Conservation (phyloP, 2,329 filamentous ascomycete genomes). For the Fusarium torreyae region DNA sequence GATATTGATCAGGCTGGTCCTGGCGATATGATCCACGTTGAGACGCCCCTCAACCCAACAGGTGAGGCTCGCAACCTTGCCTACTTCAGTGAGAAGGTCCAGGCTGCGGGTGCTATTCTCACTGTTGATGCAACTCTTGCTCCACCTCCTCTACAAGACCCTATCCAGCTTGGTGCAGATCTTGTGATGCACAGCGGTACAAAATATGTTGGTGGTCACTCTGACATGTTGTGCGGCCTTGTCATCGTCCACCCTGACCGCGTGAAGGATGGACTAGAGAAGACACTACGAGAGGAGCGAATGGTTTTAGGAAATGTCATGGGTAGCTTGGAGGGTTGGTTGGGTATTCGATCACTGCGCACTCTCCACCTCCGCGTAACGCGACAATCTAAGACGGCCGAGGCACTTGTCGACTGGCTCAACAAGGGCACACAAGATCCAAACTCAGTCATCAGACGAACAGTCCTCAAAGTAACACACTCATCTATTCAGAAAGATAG, state of each 20-base stretch:
- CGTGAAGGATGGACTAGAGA: no score
- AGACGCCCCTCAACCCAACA: slow-evolving; percentile 93
- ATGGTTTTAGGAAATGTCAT: no score
- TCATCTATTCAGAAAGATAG: slow-evolving; percentile 79
- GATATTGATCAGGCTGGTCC: slow-evolving; percentile 73
- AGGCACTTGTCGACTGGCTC: slow-evolving; percentile 80
- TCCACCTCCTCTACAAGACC: slow-evolving; percentile 89
- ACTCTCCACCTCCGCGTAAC: slow-evolving; percentile 50
- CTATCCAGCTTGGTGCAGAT: slow-evolving; percentile 85
- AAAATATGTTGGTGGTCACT: no score
- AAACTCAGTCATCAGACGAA: slow-evolving; percentile 58
- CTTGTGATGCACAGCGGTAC: slow-evolving; percentile 79
- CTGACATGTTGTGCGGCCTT: no score
- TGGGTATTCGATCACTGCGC: no score
- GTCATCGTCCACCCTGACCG: no score
- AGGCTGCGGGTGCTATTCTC: slow-evolving; percentile 77
- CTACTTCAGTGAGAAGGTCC: slow-evolving; percentile 80
- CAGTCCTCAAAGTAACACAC: slow-evolving; percentile 45
- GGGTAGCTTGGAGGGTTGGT: no score
- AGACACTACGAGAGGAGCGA: no score
- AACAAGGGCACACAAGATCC: slow-evolving; percentile 60
- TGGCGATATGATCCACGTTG: slow-evolving; percentile 90
- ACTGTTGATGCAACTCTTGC: slow-evolving; percentile 94
- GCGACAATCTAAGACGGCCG: slow-evolving; percentile 81
- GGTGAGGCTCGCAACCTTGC: slow-evolving; percentile 83